Percentiles rank a stretch among this genome's conserved stretches.
phyloP scores from a whole-genome alignment of 2,329 filamentous ascomycete genomes.

The Cordyceps farinosa region DNA sequence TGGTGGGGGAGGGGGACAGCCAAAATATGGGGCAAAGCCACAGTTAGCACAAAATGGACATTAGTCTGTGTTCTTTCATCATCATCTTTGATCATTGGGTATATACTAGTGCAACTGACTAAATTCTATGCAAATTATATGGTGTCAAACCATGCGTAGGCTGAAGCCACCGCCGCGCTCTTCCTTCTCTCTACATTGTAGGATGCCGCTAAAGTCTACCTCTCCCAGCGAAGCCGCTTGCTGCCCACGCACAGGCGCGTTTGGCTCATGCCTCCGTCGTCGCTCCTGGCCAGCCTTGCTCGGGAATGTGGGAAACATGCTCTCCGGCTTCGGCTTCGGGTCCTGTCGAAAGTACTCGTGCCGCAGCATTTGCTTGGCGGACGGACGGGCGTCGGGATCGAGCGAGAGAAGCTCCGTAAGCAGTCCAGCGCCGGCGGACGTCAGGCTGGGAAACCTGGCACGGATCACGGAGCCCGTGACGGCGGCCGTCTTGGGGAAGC shows the following conservation, averaged over 20 bases:
- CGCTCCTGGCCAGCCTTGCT: conserved; percentile 92
- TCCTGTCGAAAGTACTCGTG: conserved; percentile 87
- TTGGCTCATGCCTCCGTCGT: conserved; percentile 66
- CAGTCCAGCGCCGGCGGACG: conserved; percentile 66
- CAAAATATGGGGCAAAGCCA: conserved; percentile 3
- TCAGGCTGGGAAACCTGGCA: conserved; percentile 76
- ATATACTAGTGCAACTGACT: conserved; percentile 1
- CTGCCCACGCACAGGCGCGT: conserved; percentile 76
- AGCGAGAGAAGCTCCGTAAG: conserved; percentile 68
- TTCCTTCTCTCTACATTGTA: conserved; percentile 62
- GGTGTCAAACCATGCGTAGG: conserved; percentile 54
- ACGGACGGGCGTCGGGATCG: conserved; percentile 68
- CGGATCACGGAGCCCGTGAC: conserved; percentile 57
- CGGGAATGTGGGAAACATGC: conserved; percentile 95
- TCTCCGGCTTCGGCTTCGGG: conserved; percentile 82
- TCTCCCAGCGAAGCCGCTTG: conserved; percentile 53
- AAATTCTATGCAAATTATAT: not conserved
- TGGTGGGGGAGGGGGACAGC: conserved; percentile 6
- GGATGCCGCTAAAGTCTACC: conserved; percentile 68
- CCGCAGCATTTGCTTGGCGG: conserved; percentile 67
- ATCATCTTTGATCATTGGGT: not conserved
- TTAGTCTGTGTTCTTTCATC: too few relatives aligned
- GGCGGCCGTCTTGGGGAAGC: conserved; percentile 53
- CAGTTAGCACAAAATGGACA: too few relatives aligned
- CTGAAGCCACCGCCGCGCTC: conserved; percentile 64